A percentile compares a stretch with the other conserved stretches of the same genome.
phyloP scores from a whole-genome alignment of 1,284 basidiomycete genomes.

The Inonotus hispidus region DNA sequence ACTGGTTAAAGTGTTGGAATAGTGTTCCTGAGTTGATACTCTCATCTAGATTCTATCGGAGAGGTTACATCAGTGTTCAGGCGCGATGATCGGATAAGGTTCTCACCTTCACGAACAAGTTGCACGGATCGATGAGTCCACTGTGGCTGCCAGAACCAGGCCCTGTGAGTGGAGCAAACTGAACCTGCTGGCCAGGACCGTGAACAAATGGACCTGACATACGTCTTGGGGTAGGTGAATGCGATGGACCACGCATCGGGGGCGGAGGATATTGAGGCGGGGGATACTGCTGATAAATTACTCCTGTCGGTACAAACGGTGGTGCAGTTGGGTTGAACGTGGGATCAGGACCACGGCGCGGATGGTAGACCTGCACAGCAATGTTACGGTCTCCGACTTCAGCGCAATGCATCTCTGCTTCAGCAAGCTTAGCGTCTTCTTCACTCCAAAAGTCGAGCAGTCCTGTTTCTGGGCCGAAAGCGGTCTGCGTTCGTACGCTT shows the following conservation, averaged over 20 bases:
- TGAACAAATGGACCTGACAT: constrained; percentile 56
- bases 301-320: constrained; percentile 63
- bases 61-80: not conserved
- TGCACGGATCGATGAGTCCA: constrained; percentile 87
- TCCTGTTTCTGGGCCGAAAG: constrained; percentile 48
- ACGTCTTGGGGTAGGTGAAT: constrained; percentile 25
- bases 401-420: constrained; percentile 74
- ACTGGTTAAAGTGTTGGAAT: constrained; percentile 75
- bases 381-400: constrained; percentile 78
- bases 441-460: constrained; percentile 86
- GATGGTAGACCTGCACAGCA: constrained; percentile 70
- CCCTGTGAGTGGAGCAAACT: constrained; percentile 65
- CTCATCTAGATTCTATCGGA: constrained; percentile 70
- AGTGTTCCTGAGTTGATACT: constrained; percentile 81
- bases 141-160: constrained; percentile 76
- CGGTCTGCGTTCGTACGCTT: constrained; percentile 62
- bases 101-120: constrained; percentile 79
- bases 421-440: constrained; percentile 74
- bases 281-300: constrained; percentile 23
- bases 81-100: not conserved
- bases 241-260: constrained; percentile 29
- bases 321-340: constrained; percentile 73
- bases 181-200: constrained; percentile 86
- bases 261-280: constrained; percentile 37
- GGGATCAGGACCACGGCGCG: constrained; percentile 33